Base-by-base conservation (phyloP, 148 eudicot species). In the Chenopodium album region DNA sequence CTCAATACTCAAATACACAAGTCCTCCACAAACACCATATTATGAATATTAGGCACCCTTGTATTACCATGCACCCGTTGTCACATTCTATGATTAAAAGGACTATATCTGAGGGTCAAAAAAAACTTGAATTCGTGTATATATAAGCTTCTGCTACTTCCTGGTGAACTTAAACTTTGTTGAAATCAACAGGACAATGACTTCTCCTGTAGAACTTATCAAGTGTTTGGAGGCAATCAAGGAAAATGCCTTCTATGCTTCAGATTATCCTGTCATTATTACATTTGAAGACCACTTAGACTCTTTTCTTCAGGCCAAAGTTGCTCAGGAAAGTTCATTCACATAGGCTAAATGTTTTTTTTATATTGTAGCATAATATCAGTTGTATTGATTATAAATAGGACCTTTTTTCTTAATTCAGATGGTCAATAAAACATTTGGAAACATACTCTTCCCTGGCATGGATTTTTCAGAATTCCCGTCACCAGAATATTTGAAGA, bases 281-380 rank as follows among this genome's bases (percentile, higher is more conserved):
- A 95, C 97, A 13, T 88, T 95, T 17, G 98, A 95, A 84, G 98
- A 95, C 32, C 97, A 95, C 84, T 91, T 95, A 47, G 88, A 89
- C 82, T 80, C 89, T 37, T 78, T 75, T 48, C 97, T 95, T 87
- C 94, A 90, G 82, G 88, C 89, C 79, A 85, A 81, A 88, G 97
- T 92, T 9, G 97, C 98, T 60, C 80, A 83, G 85, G 98, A 87
- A 19, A 85, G 78, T 80, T 75, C 47, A 1, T 44, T 65, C 29
- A 59, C 37, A 11, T 19, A 31, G 63, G 17, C 11, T 71, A 31
- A 59, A 56, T 13, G 17, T 6, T 59, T 56, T 26, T 7, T 48
- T 7, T 17, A 26, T 7, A 11, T 17, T 34, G 26, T 19, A 41
- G 44, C 44, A 7, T 41, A 48, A 16, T 47, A 64, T 31, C 41